Evolutionary conservation across 2,329 filamentous ascomycete species (phyloP).

Genomic region (Arthrobotrys iridis): DNA sequence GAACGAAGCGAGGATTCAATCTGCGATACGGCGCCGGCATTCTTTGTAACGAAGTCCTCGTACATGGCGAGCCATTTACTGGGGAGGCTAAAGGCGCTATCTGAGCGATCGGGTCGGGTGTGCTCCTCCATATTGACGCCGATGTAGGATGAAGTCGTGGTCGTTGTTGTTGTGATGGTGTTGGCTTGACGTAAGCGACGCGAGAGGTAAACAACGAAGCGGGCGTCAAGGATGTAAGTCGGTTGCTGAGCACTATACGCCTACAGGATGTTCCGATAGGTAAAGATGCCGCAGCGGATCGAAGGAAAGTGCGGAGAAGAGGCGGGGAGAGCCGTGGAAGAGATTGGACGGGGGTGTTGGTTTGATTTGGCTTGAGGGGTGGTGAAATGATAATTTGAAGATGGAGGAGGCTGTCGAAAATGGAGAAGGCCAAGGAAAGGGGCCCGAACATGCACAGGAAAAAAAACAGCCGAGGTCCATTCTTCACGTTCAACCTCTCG

Average conservation of each 20-base stretch:
- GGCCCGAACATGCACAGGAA: too few relatives aligned
- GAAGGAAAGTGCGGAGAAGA: background rate
- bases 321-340: background rate
- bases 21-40: slow-evolving; percentile 90
- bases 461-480: slow-evolving; percentile 49
- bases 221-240: too few relatives aligned
- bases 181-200: slow-evolving; percentile 15
- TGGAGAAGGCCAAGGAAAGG: background rate
- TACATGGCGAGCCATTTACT: slow-evolving; percentile 77
- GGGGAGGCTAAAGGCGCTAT: slow-evolving; percentile 68
- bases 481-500: slow-evolving; percentile 14
- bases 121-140: slow-evolving; percentile 37
- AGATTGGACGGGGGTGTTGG: background rate
- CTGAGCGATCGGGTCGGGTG: slow-evolving; percentile 45
- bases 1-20: slow-evolving; percentile 93
- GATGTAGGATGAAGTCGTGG: background rate
- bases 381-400: background rate
- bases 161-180: background rate
- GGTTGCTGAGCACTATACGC: background rate
- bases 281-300: background rate
- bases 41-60: slow-evolving; percentile 91
- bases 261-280: too few relatives aligned
- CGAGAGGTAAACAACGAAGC: slow-evolving; percentile 22
- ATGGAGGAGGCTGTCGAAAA: slow-evolving; percentile 14
- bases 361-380: background rate